Evolutionary conservation across 179 eudicot genomes (phyloP).

Genomic region (Pouteria campechiana): DNA sequence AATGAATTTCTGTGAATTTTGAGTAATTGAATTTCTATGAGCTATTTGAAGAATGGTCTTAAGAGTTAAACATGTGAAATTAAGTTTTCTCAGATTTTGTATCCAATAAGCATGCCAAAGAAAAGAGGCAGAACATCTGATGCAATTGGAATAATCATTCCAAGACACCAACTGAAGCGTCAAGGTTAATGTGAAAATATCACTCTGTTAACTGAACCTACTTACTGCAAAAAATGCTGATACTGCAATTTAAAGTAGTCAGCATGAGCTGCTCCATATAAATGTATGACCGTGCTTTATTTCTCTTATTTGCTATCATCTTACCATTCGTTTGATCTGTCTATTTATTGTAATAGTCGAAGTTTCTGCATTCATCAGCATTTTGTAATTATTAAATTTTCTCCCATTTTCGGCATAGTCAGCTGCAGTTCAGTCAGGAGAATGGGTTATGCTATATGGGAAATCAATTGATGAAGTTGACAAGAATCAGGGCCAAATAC

Average conservation of each 20-base stretch:
- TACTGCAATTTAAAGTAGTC: background rate
- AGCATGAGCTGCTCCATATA: background rate
- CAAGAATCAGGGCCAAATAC: constrained; percentile 57
- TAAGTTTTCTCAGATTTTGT: too few species aligned
- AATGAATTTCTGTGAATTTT: too few species aligned
- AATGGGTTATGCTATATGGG: constrained; percentile 82
- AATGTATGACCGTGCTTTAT: background rate
- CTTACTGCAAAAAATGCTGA: too few species aligned
- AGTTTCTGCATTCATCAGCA: background rate
- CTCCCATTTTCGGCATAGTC: constrained; percentile 34
- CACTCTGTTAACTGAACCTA: too few species aligned
- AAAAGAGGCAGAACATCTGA: too few species aligned
- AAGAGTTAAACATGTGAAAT: too few species aligned
- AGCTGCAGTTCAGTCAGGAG: constrained; percentile 65
- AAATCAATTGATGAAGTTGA: constrained; percentile 68
- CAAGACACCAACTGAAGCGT: too few species aligned
- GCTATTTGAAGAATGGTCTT: too few species aligned
- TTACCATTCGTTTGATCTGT: background rate
- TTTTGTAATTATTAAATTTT: background rate
- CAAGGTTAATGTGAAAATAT: too few species aligned
- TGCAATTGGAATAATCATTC: too few species aligned
- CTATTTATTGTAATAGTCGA: background rate
- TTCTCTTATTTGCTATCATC: background rate
- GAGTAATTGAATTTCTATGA: too few species aligned
- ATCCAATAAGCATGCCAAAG: too few species aligned